Evolutionary conservation across 495 filamentous ascomycete species (phyloP).

Genomic region (Aspergillus sclerotiicarbonarius): DNA sequence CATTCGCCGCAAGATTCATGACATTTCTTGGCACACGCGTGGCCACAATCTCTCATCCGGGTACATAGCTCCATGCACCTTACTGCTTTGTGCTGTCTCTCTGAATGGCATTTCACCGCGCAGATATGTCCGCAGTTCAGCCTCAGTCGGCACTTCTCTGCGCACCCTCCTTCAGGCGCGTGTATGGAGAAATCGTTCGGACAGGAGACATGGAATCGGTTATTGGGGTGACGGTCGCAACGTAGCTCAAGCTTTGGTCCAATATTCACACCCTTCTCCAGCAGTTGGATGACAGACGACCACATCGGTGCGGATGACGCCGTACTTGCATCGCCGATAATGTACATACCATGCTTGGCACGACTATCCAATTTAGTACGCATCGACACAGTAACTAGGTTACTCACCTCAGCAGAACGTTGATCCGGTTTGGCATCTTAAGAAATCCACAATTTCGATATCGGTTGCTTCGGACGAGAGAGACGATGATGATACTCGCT

Average conservation of each 20-base stretch:
- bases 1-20: constrained; percentile 3
- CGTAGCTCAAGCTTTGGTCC: constrained; percentile 54
- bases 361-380: constrained; percentile 30
- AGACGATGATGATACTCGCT: constrained; percentile 70
- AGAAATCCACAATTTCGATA: constrained; percentile 64
- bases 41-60: not conserved
- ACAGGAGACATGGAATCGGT: constrained; percentile 45
- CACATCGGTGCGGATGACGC: constrained; percentile 62
- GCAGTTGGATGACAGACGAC: constrained; percentile 54
- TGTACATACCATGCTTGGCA: constrained; percentile 76
- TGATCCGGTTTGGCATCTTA: constrained; percentile 70
- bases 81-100: constrained; percentile 2
- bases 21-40: constrained; percentile 1
- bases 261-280: constrained; percentile 48
- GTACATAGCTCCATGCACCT: constrained; percentile 4
- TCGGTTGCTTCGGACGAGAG: constrained; percentile 69
- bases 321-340: constrained; percentile 65
- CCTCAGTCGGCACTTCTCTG: constrained; percentile 51
- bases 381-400: not conserved
- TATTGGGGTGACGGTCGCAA: constrained; percentile 64
- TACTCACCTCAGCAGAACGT: constrained; percentile 55
- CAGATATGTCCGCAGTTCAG: constrained; percentile 5
- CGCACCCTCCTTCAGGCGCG: constrained; percentile 66
- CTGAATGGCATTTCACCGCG: constrained; percentile 5
- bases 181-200: constrained; percentile 59